phyloP scores from a whole-genome alignment of 306 rosid species.

The Fragaria ananassa region DNA sequence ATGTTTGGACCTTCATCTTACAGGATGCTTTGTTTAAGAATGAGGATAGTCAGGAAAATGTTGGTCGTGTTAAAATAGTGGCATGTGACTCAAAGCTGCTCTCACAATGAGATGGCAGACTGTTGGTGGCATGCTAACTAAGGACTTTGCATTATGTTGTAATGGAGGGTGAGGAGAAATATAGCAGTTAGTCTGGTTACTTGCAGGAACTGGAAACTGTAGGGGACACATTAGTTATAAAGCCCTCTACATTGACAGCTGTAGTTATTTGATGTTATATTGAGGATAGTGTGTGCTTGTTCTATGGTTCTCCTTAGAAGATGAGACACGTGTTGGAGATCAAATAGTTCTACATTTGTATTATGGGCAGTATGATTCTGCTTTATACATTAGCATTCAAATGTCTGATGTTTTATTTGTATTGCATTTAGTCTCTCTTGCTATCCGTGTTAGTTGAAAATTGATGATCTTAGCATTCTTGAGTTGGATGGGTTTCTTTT shows the following conservation, averaged over 20 bases:
- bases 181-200: conserved; percentile 26
- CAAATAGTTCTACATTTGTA: conserved; percentile 9
- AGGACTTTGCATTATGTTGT: conserved; percentile 13
- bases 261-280: conserved; percentile 31
- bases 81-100: conserved; percentile 97
- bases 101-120: conserved; percentile 47
- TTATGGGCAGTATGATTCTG: background rate
- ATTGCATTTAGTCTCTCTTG: background rate
- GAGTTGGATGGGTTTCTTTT: background rate
- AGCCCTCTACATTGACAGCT: conserved; percentile 33
- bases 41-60: conserved; percentile 63
- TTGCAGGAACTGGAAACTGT: conserved; percentile 34
- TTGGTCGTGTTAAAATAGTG: conserved; percentile 78
- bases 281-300: conserved; percentile 26
- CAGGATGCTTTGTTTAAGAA: conserved; percentile 62
- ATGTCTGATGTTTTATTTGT: background rate
- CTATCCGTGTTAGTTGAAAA: background rate
- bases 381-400: background rate
- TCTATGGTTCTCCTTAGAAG: conserved; percentile 13
- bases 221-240: conserved; percentile 31
- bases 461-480: background rate
- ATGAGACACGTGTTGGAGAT: conserved; percentile 4
- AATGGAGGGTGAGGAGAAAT: conserved; percentile 25
- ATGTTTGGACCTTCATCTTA: conserved; percentile 95
- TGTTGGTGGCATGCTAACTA: conserved; percentile 20